Conservation (phyloP, 176 grass and related monocot genomes). For the Rhynchospora pubera region DNA sequence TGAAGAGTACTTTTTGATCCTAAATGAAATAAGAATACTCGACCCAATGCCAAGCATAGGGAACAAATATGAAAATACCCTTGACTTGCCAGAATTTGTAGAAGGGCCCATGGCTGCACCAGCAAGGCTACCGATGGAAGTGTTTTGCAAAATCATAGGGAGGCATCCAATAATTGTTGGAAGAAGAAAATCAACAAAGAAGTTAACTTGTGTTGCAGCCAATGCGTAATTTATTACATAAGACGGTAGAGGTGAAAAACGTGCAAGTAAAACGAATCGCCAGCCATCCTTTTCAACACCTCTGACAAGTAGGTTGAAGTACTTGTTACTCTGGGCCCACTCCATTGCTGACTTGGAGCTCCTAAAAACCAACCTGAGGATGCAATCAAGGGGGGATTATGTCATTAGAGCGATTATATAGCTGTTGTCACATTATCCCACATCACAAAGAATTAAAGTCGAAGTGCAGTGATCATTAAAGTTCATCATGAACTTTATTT, state of each 20-base stretch:
- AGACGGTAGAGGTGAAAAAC: constrained; percentile 85
- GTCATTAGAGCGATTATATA: not conserved
- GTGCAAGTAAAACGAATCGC: constrained; percentile 91
- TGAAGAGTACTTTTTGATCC: constrained; percentile 87
- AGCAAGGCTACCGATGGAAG: constrained; percentile 84
- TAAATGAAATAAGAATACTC: constrained; percentile 83
- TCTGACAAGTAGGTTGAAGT: constrained; percentile 76
- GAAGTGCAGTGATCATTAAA: not conserved
- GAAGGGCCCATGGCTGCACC: constrained; percentile 63
- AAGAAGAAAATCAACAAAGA: constrained; percentile 89
- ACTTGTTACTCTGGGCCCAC: constrained; percentile 69
- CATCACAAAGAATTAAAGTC: not conserved
- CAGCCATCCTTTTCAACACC: constrained; percentile 86
- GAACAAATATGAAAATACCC: constrained; percentile 59
- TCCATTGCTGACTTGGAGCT: constrained; percentile 78
- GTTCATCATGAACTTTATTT: not conserved
- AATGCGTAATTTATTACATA: constrained; percentile 93
- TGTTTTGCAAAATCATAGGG: constrained; percentile 97
- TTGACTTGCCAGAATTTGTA: constrained; percentile 62
- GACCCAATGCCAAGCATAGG: constrained; percentile 74
- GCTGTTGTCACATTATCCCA: not conserved
- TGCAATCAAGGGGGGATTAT: not conserved
- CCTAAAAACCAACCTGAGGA: constrained; percentile 66
- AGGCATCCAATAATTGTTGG: constrained; percentile 85
- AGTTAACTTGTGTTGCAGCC: constrained; percentile 67